Conservation (phyloP, 805 yeast species). For the Hanseniaspora lindneri region DNA sequence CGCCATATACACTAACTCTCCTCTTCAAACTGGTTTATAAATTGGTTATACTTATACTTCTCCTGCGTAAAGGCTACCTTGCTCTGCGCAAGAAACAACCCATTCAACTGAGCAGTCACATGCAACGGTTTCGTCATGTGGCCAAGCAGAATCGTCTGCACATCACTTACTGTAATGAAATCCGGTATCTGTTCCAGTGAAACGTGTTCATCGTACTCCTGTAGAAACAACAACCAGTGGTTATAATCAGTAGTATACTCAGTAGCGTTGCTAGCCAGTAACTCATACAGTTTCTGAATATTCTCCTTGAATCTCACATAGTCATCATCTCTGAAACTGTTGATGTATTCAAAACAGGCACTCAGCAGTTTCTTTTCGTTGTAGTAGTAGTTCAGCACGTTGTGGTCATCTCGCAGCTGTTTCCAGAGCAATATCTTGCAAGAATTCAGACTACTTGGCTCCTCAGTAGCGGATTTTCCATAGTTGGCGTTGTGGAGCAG, state of each 20-base stretch:
- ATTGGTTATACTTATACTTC: constrained; percentile 23
- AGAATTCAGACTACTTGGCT: constrained; percentile 28
- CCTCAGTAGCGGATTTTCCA: neutral
- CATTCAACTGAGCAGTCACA: constrained; percentile 17
- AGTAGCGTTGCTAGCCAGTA: constrained; percentile 29
- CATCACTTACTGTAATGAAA: constrained; percentile 24
- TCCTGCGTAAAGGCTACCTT: neutral
- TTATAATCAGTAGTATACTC: constrained; percentile 10
- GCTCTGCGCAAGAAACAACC: constrained; percentile 8
- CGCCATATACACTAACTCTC: constrained; percentile 22
- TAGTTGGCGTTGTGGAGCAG: constrained; percentile 17
- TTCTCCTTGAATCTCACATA: constrained; percentile 33
- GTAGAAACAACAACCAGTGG: constrained; percentile 28
- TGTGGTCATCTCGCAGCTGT: constrained; percentile 47
- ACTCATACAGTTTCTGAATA: constrained; percentile 32
- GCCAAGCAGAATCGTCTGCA: constrained; percentile 21
- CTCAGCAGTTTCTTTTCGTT: constrained; percentile 44
- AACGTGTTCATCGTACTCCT: constrained; percentile 26
- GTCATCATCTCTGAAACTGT: constrained; percentile 33
- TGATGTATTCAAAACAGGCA: constrained; percentile 52
- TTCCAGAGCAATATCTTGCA: constrained; percentile 44
- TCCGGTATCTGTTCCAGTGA: constrained; percentile 16
- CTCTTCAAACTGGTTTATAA: constrained; percentile 32
- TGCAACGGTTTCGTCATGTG: neutral
- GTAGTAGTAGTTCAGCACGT: constrained; percentile 51